Percentiles rank a stretch among this genome's conserved stretches.
phyloP scores from a whole-genome alignment of 129 eudicot genomes.

The Centella asiatica region DNA sequence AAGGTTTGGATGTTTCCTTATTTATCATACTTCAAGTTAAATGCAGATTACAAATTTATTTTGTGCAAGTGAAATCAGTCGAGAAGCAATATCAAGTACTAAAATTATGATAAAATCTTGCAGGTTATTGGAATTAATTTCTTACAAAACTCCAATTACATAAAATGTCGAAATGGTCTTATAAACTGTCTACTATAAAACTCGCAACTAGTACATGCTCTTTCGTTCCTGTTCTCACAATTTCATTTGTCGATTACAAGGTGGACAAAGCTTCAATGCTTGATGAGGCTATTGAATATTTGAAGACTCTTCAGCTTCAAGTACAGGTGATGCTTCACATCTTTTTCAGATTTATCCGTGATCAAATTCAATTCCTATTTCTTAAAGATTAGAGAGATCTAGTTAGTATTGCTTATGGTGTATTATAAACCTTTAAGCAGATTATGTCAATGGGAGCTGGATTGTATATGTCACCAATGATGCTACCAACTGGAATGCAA shows the following conservation, averaged over 20 bases:
- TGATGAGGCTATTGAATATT: conserved; percentile 96
- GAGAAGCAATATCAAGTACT: too few relatives aligned
- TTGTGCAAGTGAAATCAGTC: conserved; percentile 1
- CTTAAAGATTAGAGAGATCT: background rate
- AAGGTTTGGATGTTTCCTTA: background rate
- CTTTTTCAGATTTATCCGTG: background rate
- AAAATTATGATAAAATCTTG: too few relatives aligned
- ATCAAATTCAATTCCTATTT: background rate
- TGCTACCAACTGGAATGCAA: conserved; percentile 78
- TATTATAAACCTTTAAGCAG: conserved; percentile 28
- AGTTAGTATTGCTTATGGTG: background rate
- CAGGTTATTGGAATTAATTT: too few relatives aligned
- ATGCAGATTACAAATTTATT: background rate
- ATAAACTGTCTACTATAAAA: background rate
- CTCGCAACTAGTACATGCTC: background rate
- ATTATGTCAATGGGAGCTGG: conserved; percentile 95
- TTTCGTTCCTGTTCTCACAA: conserved; percentile 5
- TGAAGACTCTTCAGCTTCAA: conserved; percentile 96
- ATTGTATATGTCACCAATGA: conserved; percentile 82
- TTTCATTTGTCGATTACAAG: conserved; percentile 24
- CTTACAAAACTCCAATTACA: too few relatives aligned
- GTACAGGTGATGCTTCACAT: conserved; percentile 59
- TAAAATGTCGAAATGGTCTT: too few relatives aligned
- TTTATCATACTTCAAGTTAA: background rate
- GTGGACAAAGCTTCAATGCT: conserved; percentile 99